These are phyloP conservation scores for Polyporus tsugae DNA, from an alignment of 1,284 basidiomycete species.

Conservation along the genomic window DNA sequence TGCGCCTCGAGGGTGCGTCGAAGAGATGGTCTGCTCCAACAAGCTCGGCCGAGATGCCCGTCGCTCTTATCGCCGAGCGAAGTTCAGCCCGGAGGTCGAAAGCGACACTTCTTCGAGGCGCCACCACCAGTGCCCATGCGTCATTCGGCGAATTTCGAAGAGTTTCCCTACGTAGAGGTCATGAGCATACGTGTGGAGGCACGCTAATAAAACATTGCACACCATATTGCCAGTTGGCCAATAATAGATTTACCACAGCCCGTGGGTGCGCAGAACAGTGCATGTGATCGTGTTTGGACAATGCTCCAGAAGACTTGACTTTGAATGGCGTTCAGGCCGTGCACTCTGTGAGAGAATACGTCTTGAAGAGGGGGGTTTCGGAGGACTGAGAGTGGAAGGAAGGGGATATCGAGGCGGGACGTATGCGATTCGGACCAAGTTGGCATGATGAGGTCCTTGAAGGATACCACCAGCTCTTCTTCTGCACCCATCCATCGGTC, in stretches of 20 bases:
- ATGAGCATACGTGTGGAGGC: not conserved
- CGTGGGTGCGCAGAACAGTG: slow-evolving; percentile 85
- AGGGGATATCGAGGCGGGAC: slow-evolving; percentile 82
- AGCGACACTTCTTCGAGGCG: slow-evolving; percentile 58
- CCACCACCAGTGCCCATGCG: slow-evolving; percentile 65
- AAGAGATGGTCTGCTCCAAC: slow-evolving; percentile 44
- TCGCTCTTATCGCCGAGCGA: slow-evolving; percentile 46
- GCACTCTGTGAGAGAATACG: slow-evolving; percentile 54
- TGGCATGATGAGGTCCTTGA: slow-evolving; percentile 85
- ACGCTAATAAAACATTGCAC: not conserved
- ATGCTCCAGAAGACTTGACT: slow-evolving; percentile 91
- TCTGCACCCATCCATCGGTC: slow-evolving; percentile 97
- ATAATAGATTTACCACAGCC: slow-evolving; percentile 87
- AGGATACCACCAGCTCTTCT: slow-evolving; percentile 68
- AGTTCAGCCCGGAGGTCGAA: slow-evolving; percentile 60
- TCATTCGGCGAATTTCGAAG: slow-evolving; percentile 46
- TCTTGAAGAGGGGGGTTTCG: slow-evolving; percentile 57
- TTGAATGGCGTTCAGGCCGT: slow-evolving; percentile 86
- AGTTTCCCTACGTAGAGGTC: slow-evolving; percentile 53
- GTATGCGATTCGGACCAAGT: slow-evolving; percentile 68
- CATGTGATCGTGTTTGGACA: slow-evolving; percentile 74
- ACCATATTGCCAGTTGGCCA: slow-evolving; percentile 76
- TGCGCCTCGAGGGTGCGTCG: slow-evolving; percentile 46
- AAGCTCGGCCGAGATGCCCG: slow-evolving; percentile 56
- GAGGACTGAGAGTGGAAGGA: slow-evolving; percentile 68